Evolutionary conservation across 305 asterid genomes (phyloP).

Genomic region (Fraxinus sp.): DNA sequence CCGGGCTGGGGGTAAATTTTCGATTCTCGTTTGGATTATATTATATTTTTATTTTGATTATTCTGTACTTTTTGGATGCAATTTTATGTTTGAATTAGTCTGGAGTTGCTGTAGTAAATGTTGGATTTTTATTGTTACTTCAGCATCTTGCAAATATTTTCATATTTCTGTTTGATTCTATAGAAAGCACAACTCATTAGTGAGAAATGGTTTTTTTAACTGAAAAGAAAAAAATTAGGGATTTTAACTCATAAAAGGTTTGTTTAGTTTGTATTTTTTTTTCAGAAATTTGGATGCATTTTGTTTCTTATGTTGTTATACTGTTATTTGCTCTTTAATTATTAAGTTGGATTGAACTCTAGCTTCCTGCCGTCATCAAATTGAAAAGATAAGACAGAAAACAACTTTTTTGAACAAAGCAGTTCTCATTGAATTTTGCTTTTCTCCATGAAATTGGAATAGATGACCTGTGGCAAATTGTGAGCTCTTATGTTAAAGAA

Average conservation of each 20-base stretch:
- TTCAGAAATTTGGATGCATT: neutral
- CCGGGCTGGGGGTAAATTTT: neutral
- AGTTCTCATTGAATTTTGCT: too few species aligned
- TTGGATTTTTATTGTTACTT: neutral
- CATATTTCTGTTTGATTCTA: neutral
- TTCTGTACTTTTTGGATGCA: neutral
- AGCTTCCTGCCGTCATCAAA: neutral
- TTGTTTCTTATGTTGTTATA: neutral
- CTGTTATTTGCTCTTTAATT: neutral
- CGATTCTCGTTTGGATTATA: neutral
- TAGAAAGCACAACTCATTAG: neutral
- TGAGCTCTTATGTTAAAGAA: neutral
- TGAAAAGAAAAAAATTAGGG: neutral
- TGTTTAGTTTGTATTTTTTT: neutral
- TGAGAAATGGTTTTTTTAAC: neutral
- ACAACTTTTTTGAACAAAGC: neutral
- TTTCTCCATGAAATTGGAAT: too few species aligned
- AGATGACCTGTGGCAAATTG: too few species aligned
- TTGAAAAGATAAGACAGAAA: neutral
- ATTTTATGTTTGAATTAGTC: neutral
- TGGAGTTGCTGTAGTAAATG: neutral
- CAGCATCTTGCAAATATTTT: neutral
- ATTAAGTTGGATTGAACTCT: neutral
- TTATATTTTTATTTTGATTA: neutral
- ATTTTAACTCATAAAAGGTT: neutral